A percentile compares a stretch with the other conserved stretches of the same genome.
Conservation (phyloP, 177 flowering plant genomes). For the Telopea speciosissima region DNA sequence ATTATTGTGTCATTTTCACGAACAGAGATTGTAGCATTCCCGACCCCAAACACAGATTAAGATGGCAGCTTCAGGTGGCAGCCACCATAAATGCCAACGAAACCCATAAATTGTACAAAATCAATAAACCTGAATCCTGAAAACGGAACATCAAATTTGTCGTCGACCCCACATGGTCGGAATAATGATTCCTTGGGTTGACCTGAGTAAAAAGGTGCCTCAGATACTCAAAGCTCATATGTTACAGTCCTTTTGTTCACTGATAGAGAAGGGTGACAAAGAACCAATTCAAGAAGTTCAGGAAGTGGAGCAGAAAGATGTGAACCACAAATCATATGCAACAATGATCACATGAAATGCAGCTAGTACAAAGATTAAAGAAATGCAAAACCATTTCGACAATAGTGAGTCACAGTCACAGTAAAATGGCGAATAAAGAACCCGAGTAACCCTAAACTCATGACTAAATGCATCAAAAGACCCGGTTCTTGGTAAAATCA, state of each 20-base stretch:
- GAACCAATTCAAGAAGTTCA: not conserved
- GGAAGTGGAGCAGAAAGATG: too few species aligned
- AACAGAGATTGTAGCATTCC: not conserved
- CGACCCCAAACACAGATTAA: not conserved
- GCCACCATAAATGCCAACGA: not conserved
- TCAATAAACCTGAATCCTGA: not conserved
- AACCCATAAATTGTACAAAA: not conserved
- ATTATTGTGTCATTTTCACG: too few species aligned
- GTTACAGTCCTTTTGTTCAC: not conserved
- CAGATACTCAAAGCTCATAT: too few species aligned
- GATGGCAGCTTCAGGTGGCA: not conserved
- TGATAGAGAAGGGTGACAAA: not conserved
- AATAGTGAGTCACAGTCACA: not conserved
- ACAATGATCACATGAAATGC: not conserved
- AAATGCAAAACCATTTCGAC: not conserved
- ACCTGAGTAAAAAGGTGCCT: not conserved
- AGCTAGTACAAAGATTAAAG: not conserved
- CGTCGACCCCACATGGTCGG: not conserved
- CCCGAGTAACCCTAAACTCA: not conserved
- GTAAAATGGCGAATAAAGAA: not conserved
- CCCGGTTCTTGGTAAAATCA: not conserved
- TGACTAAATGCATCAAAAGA: conserved; percentile 1
- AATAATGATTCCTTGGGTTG: not conserved
- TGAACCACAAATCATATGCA: not conserved
- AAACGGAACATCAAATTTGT: not conserved